Base-by-base conservation (phyloP, 768 basidiomycete species). In the Calocera cornea region DNA sequence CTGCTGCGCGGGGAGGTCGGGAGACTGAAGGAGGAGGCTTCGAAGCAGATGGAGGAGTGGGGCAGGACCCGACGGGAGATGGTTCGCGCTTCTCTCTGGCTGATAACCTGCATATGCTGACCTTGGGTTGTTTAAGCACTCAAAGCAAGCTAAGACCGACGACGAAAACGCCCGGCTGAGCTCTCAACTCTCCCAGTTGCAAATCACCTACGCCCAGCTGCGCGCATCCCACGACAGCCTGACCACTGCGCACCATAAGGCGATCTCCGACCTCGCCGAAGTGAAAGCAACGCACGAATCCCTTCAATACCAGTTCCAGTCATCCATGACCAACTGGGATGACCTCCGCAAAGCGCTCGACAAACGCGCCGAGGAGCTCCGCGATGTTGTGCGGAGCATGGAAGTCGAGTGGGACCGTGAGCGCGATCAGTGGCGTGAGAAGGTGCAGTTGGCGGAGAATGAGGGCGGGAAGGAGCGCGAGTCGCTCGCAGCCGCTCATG, bases 241-340 rank as follows among this genome's bases (percentile, higher is more conserved):
- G 34, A 86, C 86, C 0, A 87, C 92, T 69, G 84, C 92, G 0
- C 81, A 93, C 47, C 80, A 86, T 19, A 85, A 87, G 66, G 83
- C 90, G 19, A 87, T 90, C 71, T 85, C 86, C 67, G 80, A 95
- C 41, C 86, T 85, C 38, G 85, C 87, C 3, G 86, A 87, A 69
- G 80, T 94, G 71, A 83, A 84, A 68, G 82, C 92, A 34, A 80
- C 97, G 19, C 87, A 94, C 12, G 78, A 83, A 7, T 84, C 94
- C 80, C 87, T 97, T 81, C 92, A 97, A 75, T 88, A 88, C 67
- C 83, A 94, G 40, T 92, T 94, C 74, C 85, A 86, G 65, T 89
- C 94, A 70, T 85, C 90, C 24, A 90, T 91, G 78, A 82, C 84
- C 24, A 85, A 92, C 65, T 87, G 97, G 0, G 87, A 92, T 27